Base-by-base conservation (phyloP, 2,329 filamentous ascomycete species). In the Hymenoscyphus repandus region DNA sequence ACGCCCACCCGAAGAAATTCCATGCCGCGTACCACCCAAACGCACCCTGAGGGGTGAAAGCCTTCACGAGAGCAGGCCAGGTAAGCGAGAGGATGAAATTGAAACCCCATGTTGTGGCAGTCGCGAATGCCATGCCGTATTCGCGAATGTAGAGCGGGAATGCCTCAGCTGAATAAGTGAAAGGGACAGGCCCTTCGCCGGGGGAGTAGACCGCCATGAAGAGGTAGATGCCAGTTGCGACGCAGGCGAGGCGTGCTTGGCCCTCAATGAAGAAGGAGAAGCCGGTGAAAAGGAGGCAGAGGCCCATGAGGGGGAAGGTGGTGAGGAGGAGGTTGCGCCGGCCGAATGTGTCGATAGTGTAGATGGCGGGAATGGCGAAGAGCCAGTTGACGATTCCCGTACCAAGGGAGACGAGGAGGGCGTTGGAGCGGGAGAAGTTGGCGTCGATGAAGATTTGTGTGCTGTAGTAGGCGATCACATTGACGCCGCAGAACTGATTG, bases 261-360 rank as follows among this genome's bases (percentile, higher is more conserved):
- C 40, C 69, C 70, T 54, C 74, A 73, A 9, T 76, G 74, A 0
- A 74, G 74, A 54, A 76, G 73, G 54, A 78, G 68, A 49, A 78
- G 65, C 44, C 71, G 69, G 50, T 76, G 59, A 6, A 70, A 70
- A 45, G 43, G 30, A 45, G 32, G 10, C 15, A 30, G 13, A 34
- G 11, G 12, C 30, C 30, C 83, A 87, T 86, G 18, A 85, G 67
- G 0, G 83, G 82, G 60, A 86, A 85, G 0, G 82, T 86, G 1
- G 74, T 73, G 6, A 85, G 71, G 1, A 86, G 72, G 7, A 86
- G 70, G 56, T 82, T 82, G 20, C 83, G 74, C 5, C 83, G 75
- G 5, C 83, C 83, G 53, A 83, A 85, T 0, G 78, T 83, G 60
- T 87, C 83, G 56, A 86, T 86, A 10, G 80, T 85, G 62, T 80